Evolutionary conservation across 169 alveolate species (phyloP).

Genomic region (Amoebophrya sp.): DNA sequence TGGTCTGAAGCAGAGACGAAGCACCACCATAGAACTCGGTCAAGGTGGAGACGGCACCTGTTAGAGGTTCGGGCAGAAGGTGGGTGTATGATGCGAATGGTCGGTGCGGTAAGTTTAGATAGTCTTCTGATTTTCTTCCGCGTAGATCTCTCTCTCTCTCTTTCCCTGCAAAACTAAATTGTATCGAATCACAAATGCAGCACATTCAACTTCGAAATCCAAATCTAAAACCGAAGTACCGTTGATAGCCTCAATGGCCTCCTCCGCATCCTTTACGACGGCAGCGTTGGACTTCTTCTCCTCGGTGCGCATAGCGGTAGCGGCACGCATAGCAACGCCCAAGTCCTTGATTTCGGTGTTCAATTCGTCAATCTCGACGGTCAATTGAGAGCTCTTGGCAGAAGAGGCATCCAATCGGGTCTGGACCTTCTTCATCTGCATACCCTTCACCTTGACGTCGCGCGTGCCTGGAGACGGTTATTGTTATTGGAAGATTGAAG

Average conservation of each 20-base stretch:
- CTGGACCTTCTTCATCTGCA: constrained; percentile 12
- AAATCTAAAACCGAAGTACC: no score
- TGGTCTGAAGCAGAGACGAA: neutral
- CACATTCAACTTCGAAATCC: no score
- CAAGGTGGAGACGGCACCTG: constrained; percentile 6
- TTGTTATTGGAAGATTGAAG: no score
- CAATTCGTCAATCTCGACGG: neutral
- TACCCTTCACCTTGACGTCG: neutral
- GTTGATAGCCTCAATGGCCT: constrained; percentile 22
- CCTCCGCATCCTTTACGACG: neutral
- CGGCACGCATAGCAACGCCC: neutral
- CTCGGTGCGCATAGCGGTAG: neutral
- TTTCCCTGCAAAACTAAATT: no score
- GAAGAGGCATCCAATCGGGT: neutral
- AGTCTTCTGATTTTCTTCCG: no score
- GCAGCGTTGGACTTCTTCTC: neutral
- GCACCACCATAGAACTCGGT: neutral
- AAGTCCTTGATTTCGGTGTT: neutral
- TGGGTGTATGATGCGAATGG: no score
- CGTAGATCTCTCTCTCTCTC: no score
- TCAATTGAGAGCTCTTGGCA: neutral
- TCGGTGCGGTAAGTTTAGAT: no score
- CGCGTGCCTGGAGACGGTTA: constrained; percentile 2
- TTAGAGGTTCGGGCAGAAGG: neutral
- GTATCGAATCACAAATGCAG: no score